Conservation (phyloP, 148 eudicot genomes). For the Talinum fruticosum region DNA sequence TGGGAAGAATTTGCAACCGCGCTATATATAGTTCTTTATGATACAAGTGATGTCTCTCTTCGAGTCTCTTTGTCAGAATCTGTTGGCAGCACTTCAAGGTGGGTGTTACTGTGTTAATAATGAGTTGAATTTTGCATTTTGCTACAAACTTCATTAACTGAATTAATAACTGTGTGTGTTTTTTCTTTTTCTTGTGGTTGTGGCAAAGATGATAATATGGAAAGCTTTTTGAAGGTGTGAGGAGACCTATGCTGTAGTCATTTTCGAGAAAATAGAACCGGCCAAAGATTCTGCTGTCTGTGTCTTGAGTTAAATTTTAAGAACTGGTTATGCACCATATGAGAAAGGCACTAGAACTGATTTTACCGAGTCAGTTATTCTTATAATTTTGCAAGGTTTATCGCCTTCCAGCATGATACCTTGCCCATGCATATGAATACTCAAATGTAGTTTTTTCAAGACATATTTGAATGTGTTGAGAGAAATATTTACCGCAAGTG, state of each 20-base stretch:
- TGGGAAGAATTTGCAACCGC: background rate
- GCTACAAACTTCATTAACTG: background rate
- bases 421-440: background rate
- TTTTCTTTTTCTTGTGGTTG: background rate
- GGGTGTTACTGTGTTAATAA: background rate
- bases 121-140: too few species aligned
- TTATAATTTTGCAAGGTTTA: background rate
- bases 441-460: background rate
- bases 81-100: background rate
- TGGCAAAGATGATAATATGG: background rate
- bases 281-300: background rate
- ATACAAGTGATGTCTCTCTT: background rate
- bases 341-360: background rate
- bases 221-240: background rate
- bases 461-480: background rate
- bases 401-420: background rate
- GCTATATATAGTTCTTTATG: background rate
- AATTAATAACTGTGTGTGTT: too few species aligned
- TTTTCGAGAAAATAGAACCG: background rate
- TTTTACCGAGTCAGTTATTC: background rate
- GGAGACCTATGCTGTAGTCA: background rate
- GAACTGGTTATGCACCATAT: background rate
- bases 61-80: background rate
- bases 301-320: too few species aligned
- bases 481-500: too few species aligned